Evolutionary conservation across 1,139 yeast genomes (phyloP).

Genomic region (Suhomyces terraborum): DNA sequence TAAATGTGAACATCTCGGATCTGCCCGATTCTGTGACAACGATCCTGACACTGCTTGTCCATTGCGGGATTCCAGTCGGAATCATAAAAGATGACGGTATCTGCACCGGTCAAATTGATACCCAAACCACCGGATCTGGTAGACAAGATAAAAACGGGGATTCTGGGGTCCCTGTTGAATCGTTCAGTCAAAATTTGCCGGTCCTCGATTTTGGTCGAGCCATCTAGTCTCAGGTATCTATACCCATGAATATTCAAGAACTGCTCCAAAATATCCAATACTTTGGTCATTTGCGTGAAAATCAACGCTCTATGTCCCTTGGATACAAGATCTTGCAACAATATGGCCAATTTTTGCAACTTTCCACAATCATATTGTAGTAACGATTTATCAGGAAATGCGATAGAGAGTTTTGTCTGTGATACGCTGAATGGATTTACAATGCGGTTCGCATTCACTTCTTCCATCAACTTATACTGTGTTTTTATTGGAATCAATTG

Average conservation of each 20-base stretch:
- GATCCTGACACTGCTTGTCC: slow-evolving; percentile 99
- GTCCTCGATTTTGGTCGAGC: slow-evolving; percentile 96
- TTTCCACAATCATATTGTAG: slow-evolving; percentile 97
- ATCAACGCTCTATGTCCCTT: slow-evolving; percentile 92
- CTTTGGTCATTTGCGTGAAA: slow-evolving; percentile 98
- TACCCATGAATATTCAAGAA: slow-evolving; percentile 94
- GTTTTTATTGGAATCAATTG: slow-evolving; percentile 47
- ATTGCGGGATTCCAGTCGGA: slow-evolving; percentile 99
- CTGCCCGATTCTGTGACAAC: slow-evolving; percentile 99
- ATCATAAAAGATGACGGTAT: slow-evolving; percentile 97
- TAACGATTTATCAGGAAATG: slow-evolving; percentile 92
- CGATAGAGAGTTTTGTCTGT: slow-evolving; percentile 86
- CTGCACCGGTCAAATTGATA: slow-evolving; percentile 96
- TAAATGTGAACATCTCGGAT: slow-evolving; percentile 97
- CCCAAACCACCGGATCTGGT: slow-evolving; percentile 99
- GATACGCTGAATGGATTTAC: slow-evolving; percentile 73
- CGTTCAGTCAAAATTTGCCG: slow-evolving; percentile 92
- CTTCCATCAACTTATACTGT: slow-evolving; percentile 34
- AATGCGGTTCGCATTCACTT: slow-evolving; percentile 43
- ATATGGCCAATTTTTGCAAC: slow-evolving; percentile 75
- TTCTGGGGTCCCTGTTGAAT: slow-evolving; percentile 81
- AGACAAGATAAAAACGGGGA: slow-evolving; percentile 89
- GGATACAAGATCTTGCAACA: slow-evolving; percentile 75
- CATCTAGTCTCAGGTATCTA: slow-evolving; percentile 92
- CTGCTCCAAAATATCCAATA: slow-evolving; percentile 88